A percentile compares a stretch with the other conserved stretches of the same genome.
Conservation (phyloP, 2,329 filamentous ascomycete species). For the Diaporthe ampelina region DNA sequence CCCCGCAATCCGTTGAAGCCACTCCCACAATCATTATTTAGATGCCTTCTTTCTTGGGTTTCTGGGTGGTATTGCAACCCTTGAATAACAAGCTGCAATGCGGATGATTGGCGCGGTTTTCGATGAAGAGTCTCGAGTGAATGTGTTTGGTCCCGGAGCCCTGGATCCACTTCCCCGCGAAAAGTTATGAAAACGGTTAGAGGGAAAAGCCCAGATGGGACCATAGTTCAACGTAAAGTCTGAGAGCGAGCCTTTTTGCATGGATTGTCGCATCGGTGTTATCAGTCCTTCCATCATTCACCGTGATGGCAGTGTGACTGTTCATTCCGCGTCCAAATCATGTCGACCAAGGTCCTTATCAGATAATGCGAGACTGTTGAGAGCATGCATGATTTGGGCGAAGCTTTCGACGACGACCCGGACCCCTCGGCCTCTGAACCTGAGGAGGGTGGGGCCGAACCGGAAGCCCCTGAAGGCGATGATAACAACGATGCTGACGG, state of each 20-base stretch:
- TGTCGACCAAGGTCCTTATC: neutral
- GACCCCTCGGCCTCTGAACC: constrained; percentile 15
- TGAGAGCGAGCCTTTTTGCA: neutral
- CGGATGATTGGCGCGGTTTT: neutral
- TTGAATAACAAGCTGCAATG: neutral
- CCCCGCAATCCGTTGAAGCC: constrained; percentile 3
- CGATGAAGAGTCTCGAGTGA: neutral
- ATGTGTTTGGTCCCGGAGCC: neutral
- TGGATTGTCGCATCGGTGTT: neutral
- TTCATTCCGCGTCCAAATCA: neutral
- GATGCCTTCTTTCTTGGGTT: neutral
- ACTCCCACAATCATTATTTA: neutral
- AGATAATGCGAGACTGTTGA: neutral
- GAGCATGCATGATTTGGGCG: neutral
- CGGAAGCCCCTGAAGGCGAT: neutral
- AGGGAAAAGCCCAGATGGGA: neutral
- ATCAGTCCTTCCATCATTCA: neutral
- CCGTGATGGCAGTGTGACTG: neutral
- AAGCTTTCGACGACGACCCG: constrained; percentile 1
- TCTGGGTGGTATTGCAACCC: neutral
- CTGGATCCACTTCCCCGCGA: neutral
- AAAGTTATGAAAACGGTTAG: neutral
- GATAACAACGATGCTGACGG: constrained; percentile 7
- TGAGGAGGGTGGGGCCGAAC: neutral
- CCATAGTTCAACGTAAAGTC: neutral